Evolutionary conservation across 495 filamentous ascomycete genomes (phyloP).

Genomic region (Ascobolus immersus): DNA sequence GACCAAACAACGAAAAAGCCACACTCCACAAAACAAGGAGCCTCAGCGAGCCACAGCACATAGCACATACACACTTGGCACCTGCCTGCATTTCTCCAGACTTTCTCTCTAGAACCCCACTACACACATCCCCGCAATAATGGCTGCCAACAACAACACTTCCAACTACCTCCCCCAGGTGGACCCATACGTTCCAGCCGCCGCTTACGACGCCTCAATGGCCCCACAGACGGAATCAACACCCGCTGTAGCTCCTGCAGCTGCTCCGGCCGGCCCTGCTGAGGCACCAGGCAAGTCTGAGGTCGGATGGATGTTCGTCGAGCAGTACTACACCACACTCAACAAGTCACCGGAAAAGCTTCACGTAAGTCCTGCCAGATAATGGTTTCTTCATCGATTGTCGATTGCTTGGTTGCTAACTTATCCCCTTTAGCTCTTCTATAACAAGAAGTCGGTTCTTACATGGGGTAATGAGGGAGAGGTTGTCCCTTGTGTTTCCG

Average conservation of each 20-base stretch:
- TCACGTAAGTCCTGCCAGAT: slow-evolving; percentile 31
- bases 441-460: slow-evolving; percentile 57
- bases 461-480: slow-evolving; percentile 72
- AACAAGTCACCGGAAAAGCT: slow-evolving; percentile 85
- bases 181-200: slow-evolving; percentile 10
- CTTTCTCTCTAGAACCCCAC: slow-evolving; percentile 1
- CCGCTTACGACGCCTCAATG: slow-evolving; percentile 8
- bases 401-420: slow-evolving; percentile 2
- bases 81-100: neutral
- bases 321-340: slow-evolving; percentile 94
- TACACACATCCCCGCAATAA: slow-evolving; percentile 3
- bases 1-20: too few relatives aligned
- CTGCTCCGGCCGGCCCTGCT: slow-evolving; percentile 5
- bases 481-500: slow-evolving; percentile 54
- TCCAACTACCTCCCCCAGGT: slow-evolving; percentile 14
- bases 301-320: slow-evolving; percentile 96
- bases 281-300: slow-evolving; percentile 39
- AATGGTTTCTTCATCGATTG: neutral
- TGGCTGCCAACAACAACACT: slow-evolving; percentile 14
- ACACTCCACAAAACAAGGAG: too few relatives aligned
- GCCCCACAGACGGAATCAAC: slow-evolving; percentile 8
- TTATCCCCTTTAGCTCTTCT: slow-evolving; percentile 36
- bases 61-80: too few relatives aligned
- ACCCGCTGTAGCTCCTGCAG: slow-evolving; percentile 3
- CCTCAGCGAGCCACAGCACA: too few relatives aligned